Evolutionary conservation across 352 stramenopile species (phyloP).

Genomic region (Peronospora belbahrii): DNA sequence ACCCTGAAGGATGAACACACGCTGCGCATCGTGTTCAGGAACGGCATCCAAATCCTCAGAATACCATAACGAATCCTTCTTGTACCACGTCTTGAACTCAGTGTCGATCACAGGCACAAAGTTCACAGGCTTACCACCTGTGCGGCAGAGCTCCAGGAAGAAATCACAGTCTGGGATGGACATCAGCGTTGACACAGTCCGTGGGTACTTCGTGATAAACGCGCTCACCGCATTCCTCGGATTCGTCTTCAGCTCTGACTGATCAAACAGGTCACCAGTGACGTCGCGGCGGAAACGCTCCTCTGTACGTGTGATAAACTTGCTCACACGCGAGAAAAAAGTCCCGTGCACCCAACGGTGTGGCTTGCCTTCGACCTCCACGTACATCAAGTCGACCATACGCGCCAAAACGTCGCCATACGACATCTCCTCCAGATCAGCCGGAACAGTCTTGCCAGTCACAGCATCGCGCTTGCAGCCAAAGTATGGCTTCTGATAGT

Average conservation of each 20-base stretch:
- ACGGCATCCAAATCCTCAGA: constrained; percentile 83
- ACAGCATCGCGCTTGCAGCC: constrained; percentile 41
- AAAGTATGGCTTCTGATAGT: constrained; percentile 89
- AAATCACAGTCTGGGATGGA: constrained; percentile 71
- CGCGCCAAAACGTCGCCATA: constrained; percentile 70
- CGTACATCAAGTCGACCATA: constrained; percentile 75
- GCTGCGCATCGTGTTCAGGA: constrained; percentile 62
- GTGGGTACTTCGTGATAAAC: constrained; percentile 54
- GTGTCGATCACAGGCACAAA: constrained; percentile 80
- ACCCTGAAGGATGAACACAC: constrained; percentile 80
- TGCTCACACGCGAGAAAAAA: constrained; percentile 57
- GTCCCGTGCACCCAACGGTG: constrained; percentile 72
- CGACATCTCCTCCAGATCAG: constrained; percentile 81
- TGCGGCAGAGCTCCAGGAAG: constrained; percentile 77
- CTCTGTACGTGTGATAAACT: constrained; percentile 64
- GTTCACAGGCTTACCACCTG: constrained; percentile 80
- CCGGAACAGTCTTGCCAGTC: constrained; percentile 27
- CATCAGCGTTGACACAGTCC: constrained; percentile 43
- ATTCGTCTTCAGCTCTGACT: constrained; percentile 32
- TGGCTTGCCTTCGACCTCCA: constrained; percentile 41
- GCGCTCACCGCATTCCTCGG: constrained; percentile 33
- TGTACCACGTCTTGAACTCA: constrained; percentile 83
- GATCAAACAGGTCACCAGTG: constrained; percentile 30
- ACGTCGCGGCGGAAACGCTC: constrained; percentile 51
- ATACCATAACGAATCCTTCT: constrained; percentile 89